These are phyloP conservation scores for Paxillus involutus DNA, from an alignment of 768 basidiomycete genomes.

Conservation along the genomic window DNA sequence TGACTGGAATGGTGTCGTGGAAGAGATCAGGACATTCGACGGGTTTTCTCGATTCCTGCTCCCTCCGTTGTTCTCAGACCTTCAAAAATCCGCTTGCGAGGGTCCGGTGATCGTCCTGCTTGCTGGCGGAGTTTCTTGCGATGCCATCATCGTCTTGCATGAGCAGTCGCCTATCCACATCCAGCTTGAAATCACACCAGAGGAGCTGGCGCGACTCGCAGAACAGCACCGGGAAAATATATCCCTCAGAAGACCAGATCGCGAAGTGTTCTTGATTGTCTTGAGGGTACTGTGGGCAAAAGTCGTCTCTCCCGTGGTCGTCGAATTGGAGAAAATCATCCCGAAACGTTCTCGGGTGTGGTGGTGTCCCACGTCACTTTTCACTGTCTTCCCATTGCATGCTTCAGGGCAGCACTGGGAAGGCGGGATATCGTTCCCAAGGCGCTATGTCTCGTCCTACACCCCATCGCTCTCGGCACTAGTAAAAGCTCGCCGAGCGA, in stretches of 20 bases:
- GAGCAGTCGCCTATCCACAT: neutral
- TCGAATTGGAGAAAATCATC: neutral
- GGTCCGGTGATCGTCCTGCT: conserved; percentile 7
- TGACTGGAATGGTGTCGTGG: neutral
- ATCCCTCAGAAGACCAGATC: neutral
- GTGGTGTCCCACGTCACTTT: conserved; percentile 13
- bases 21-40: neutral
- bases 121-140: neutral
- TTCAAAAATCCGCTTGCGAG: neutral
- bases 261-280: neutral
- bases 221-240: neutral
- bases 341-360: conserved; percentile 6
- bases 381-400: conserved; percentile 34
- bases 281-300: conserved; percentile 6
- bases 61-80: conserved; percentile 2
- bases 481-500: neutral
- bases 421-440: neutral
- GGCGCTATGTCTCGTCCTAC: conserved; percentile 13
- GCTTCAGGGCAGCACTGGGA: conserved; percentile 30
- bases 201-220: neutral
- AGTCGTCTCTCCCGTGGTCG: conserved; percentile 2
- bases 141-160: conserved; percentile 4
- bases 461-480: conserved; percentile 14
- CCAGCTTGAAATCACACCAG: neutral
- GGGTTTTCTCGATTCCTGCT: conserved; percentile 15